Base-by-base conservation (phyloP, 768 basidiomycete genomes). In the Pisolithus microcarpus region DNA sequence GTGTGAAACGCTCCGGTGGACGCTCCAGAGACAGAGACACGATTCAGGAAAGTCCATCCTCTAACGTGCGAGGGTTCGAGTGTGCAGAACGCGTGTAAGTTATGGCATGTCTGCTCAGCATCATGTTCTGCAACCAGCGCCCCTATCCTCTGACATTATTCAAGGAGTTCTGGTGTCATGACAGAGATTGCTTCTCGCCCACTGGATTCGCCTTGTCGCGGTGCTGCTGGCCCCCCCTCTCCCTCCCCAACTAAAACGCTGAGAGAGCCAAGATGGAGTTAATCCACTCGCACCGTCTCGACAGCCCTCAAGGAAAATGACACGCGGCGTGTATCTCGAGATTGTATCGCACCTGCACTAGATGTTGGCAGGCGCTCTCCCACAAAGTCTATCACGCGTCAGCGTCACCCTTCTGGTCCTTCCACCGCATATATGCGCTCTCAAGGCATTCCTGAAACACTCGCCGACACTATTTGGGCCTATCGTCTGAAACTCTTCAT, bases 121-220 rank as follows among this genome's bases (percentile, higher is more conserved):
- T 34, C 62, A 57, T 3, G 39, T 52, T 9, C 61, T 66, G 42
- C 55, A 77, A 10, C 77, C 78, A 18, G 75, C 75, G 2, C 63
- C 76, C 28, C 77, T 77, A 46, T 45, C 60, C 26, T 47, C 60
- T 55, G 63, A 24, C 45, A 65, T 36, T 70, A 73, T 52, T 69
- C 71, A 53, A 72, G 69, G 40, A 65, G 65, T 36, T 75, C 75
- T 38, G 65, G 65, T 42, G 69, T 64, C 38, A 62, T 72, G 52
- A 75, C 74, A 50, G 73, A 75, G 54, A 76, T 75, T 46, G 52
- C 5, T 34, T 34, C 62, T 51, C 64, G 52, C 19, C 24, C 43
- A 18, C 70, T 77, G 21, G 72, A 68, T 10, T 78, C 75, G 23
- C 76, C 78, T 1, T 79, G 77, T 56, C 66, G 59, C 46, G 76